Evolutionary conservation across 352 stramenopile genomes (phyloP), one percentile per base, ranked within the genome.

Genomic region (Phytopythium cucurbitacearum): DNA sequence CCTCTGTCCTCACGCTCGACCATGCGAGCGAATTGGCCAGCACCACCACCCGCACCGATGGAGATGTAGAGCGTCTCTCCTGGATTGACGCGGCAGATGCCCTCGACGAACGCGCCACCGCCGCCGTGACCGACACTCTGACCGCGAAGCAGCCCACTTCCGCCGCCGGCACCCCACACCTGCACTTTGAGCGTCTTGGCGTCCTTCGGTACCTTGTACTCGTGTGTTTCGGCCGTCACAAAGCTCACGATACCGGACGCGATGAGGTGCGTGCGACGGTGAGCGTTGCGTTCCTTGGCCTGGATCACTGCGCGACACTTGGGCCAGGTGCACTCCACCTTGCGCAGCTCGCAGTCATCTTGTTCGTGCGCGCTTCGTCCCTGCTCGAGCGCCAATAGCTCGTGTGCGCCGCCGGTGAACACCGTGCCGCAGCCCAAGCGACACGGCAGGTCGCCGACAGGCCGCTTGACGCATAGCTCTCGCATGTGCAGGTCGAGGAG

Each of bases 311-410:
- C 73, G 12, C 71, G 62, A 51, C 82, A 92, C 38, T 76, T 73
- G 10, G 79, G 79, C 82, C 82, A 92, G 33, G 73, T 87, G 54
- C 82, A 92, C 48, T 75, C 67, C 5, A 90, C 77, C 48, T 85
- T 81, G 5, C 82, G 82, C 7, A 85, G 48, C 12, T 53, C 50
- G 36, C 82, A 92, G 35, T 80, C 74, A 33, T 92, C 82, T 62
- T 87, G 65, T 39, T 92, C 82, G 51, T 92, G 82, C 6, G 73
- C 67, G 3, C 81, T 69, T 4, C 82, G 77, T 33, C 69, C 69
- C 57, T 90, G 79, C 40, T 92, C 82, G 16, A 92, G 62, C 4
- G 64, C 55, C 5, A 92, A 48, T 3, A 92, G 65, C 51, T 86
- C 67, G 38, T 90, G 69, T 1, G 5, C 37, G 12, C 45, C 48